These are phyloP conservation scores for Podaxis mareebaensis DNA, from an alignment of 768 basidiomycete genomes.

Conservation along the genomic window DNA sequence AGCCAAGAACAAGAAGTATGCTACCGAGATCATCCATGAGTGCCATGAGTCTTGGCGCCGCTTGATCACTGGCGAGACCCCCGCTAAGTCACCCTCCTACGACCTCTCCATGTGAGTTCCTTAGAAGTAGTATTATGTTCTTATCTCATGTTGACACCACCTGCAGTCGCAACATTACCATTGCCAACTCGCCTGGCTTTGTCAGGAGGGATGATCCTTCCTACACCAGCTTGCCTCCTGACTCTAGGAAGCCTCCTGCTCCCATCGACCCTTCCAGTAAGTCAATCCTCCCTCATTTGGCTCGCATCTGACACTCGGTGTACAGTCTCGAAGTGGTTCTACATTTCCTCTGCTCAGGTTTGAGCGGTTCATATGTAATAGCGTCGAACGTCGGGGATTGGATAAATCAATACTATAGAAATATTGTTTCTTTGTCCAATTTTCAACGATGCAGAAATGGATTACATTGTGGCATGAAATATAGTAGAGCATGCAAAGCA, in stretches of 20 bases:
- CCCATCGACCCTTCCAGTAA: conserved; percentile 89
- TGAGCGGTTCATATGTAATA: conserved; percentile 29
- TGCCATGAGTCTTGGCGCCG: conserved; percentile 99
- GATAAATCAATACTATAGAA: neutral
- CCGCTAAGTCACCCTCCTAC: conserved; percentile 69
- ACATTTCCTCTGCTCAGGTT: conserved; percentile 87
- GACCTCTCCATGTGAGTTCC: conserved; percentile 84
- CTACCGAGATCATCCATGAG: conserved; percentile 98
- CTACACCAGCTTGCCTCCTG: conserved; percentile 69
- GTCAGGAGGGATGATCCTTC: conserved; percentile 58
- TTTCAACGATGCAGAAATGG: neutral
- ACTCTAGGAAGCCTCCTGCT: conserved; percentile 82
- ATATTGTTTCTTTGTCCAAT: conserved; percentile 11
- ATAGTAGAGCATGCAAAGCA: conserved; percentile 10
- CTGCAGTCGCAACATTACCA: conserved; percentile 76
- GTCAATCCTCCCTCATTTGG: conserved; percentile 25
- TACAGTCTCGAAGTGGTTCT: conserved; percentile 90
- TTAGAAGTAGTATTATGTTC: neutral
- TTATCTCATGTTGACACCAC: conserved; percentile 10
- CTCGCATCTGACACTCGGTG: conserved; percentile 12
- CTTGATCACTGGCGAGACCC: conserved; percentile 77
- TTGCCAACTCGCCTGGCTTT: conserved; percentile 72
- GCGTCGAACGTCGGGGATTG: conserved; percentile 22
- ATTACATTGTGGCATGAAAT: conserved; percentile 11
- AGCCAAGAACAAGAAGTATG: conserved; percentile 99